Evolutionary conservation across 768 basidiomycete genomes (phyloP), one percentile per base, ranked within the genome.

Genomic region (Pleurotus giganteus): DNA sequence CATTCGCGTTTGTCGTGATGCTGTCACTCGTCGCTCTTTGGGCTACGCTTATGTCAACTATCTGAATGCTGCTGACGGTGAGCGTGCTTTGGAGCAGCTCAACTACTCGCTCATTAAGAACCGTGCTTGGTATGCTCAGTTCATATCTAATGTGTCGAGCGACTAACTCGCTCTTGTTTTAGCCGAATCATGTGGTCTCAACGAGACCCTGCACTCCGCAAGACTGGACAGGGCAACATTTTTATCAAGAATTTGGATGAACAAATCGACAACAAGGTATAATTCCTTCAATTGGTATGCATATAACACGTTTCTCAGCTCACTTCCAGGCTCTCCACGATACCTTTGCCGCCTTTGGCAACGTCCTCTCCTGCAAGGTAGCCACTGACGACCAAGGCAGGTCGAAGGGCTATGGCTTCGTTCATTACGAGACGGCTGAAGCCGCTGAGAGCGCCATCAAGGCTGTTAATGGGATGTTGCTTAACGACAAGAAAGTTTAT

Each of bases 181-280:
- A 93, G 91, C 80, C 93, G 97, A 66, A 99, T 99, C 82, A 99
- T 99, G 97, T 98, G 97, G 96, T 98, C 95, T 67, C 97, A 98
- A 83, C 92, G 97, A 71, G 97, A 98, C 78, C 97, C 97, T 57
- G 93, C 94, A 63, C 86, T 99, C 69, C 91, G 97, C 74, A 98
- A 98, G 86, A 98, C 94, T 60, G 94, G 94, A 60, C 94, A 98
- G 77, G 97, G 97, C 72, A 99, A 99, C 73, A 94, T 99, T 68
- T 99, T 99, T 79, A 98, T 99, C 77, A 99, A 99, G 80, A 99
- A 99, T 76, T 76, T 99, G 62, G 95, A 97, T 66, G 93, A 96
- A 73, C 81, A 80, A 55, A 98, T 98, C 63, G 97, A 99, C 76
- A 98, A 99, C 82, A 98, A 98, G 84, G 90, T 87, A 45, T 55